Percentiles rank a stretch among this genome's conserved stretches.
These are phyloP conservation scores for Trichoderma gracile DNA, from an alignment of 2,329 filamentous ascomycete species.

Conservation along the genomic window DNA sequence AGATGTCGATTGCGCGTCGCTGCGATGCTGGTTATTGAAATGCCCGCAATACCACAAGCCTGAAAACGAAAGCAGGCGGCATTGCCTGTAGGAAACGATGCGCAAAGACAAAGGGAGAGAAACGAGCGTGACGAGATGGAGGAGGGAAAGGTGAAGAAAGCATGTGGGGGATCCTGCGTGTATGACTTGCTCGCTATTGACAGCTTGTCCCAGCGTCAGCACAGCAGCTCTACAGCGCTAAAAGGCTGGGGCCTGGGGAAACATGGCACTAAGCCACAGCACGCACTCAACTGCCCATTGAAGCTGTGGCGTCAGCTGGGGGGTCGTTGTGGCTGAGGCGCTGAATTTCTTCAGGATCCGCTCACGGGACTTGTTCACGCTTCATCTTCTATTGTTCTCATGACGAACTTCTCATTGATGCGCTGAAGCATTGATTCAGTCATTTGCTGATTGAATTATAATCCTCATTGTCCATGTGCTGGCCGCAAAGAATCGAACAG, in stretches of 20 bases:
- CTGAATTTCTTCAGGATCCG: slow-evolving; percentile 4
- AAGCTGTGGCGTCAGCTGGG: slow-evolving; percentile 24
- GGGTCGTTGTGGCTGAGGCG: slow-evolving; percentile 3
- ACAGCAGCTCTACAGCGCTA: background rate
- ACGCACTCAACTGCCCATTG: too few relatives aligned
- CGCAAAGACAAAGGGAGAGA: background rate
- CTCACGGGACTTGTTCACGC: slow-evolving; percentile 24
- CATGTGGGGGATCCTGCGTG: slow-evolving; percentile 25
- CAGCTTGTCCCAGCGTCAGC: slow-evolving; percentile 20
- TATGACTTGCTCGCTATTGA: slow-evolving; percentile 25
- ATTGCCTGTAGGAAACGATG: slow-evolving; percentile 10
- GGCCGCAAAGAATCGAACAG: background rate
- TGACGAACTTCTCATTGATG: background rate
- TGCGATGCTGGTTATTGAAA: slow-evolving; percentile 9
- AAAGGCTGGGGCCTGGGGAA: background rate
- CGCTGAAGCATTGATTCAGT: too few relatives aligned
- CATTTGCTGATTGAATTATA: background rate
- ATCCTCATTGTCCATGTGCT: background rate
- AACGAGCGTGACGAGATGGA: background rate
- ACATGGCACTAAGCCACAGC: slow-evolving; percentile 1
- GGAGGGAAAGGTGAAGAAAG: slow-evolving; percentile 15
- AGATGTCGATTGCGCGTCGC: background rate
- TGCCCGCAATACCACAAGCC: slow-evolving; percentile 18
- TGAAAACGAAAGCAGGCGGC: slow-evolving; percentile 6
- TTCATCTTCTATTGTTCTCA: slow-evolving; percentile 9